Evolutionary conservation across 148 eudicot genomes (phyloP).

Genomic region (Oxyria digyna): DNA sequence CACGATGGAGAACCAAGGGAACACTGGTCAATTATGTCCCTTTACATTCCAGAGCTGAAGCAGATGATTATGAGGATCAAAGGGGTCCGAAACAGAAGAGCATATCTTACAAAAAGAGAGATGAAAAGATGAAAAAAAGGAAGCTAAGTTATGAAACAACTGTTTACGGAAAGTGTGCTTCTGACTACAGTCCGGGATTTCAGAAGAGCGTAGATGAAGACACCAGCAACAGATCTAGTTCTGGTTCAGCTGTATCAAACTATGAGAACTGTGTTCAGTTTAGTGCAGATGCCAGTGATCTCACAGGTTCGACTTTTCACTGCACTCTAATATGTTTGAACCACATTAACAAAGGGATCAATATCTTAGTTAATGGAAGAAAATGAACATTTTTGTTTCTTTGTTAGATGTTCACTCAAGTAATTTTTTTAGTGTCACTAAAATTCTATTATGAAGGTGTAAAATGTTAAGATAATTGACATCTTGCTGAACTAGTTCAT

Average conservation of each 20-base stretch:
- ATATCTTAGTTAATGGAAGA: neutral
- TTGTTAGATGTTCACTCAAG: too few species aligned
- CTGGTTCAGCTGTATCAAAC: constrained; percentile 92
- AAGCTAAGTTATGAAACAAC: constrained; percentile 38
- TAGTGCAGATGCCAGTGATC: constrained; percentile 81
- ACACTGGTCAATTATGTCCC: constrained; percentile 85
- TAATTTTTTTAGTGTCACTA: too few species aligned
- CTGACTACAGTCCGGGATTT: constrained; percentile 32
- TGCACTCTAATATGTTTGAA: neutral
- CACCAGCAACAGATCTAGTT: constrained; percentile 91
- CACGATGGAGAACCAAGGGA: constrained; percentile 99
- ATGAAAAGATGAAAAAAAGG: constrained; percentile 57
- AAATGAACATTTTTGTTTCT: neutral
- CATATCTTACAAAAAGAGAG: constrained; percentile 52
- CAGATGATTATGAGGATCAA: constrained; percentile 57
- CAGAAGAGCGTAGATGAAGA: constrained; percentile 66
- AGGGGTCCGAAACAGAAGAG: constrained; percentile 41
- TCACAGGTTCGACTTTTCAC: constrained; percentile 50
- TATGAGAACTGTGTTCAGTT: constrained; percentile 83
- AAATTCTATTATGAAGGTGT: too few species aligned
- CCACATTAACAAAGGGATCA: neutral
- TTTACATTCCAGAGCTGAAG: constrained; percentile 73
- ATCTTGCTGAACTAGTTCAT: neutral
- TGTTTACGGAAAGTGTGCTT: constrained; percentile 19
- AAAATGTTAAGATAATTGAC: neutral